Base-by-base conservation (phyloP, 495 filamentous ascomycete genomes). In the Terfezia boudieri region DNA sequence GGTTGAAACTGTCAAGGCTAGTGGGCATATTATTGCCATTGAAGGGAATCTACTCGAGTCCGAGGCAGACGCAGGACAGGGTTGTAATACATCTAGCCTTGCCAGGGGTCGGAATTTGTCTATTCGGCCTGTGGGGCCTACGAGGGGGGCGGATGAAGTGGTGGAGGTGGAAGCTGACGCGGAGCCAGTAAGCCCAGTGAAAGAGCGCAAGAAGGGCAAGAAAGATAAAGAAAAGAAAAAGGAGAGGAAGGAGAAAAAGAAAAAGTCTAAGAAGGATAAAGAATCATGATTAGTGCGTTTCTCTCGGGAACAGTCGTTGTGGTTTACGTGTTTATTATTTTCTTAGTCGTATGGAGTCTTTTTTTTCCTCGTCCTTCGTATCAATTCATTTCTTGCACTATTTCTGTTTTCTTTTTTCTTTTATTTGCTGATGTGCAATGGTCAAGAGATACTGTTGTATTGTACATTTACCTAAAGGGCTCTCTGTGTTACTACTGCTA, bases 1-100 rank as follows among this genome's bases (percentile, higher is more conserved):
- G 52, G 76, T 88, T 17, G 71, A 73, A 17, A 74, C 80, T 58
- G 68, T 83, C 53, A 80, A 84, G 59, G 71, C 75, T 2, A 74
- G 72, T 36, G 71, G 72, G 35, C 74, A 78, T 55, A 69, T 83
- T 61, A 58, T 84, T 59, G 79, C 74, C 56, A 80, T 86, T 53
- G 78, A 82, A 60, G 82, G 81, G 6, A 83, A 79, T 20, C 74
- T 86, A 70, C 67, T 84, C 41, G 17, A 32, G 26, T 32, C 41
- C 41, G 41, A 20, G 17, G 14, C 17, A 5, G 14, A 46, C 41
- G 17, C 41, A 14, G 37, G 58, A 59, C 4, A 46, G 14, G 41
- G 17, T 14, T 4, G 8, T 9, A 20, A 46, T 14, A 4, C 41
- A 20, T 20, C 41, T 9, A 20, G 7, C 26, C 26, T 20, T 14